phyloP scores from a whole-genome alignment of 148 eudicot species.

The Amaranthus palmeri region DNA sequence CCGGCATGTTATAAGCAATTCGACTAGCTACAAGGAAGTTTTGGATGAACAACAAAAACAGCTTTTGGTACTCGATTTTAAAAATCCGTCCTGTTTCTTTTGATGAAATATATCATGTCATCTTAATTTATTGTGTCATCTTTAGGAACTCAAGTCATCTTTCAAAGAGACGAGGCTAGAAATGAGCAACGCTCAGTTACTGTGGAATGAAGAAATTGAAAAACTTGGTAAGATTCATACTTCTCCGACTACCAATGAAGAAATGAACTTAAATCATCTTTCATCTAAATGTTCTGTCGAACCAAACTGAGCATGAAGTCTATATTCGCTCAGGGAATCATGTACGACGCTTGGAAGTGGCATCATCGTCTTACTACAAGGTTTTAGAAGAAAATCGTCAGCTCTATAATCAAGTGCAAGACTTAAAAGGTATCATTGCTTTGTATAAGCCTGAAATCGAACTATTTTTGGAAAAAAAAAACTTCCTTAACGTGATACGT shows the following conservation, averaged over 20 bases:
- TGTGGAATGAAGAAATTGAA: conserved; percentile 67
- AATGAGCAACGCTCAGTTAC: conserved; percentile 43
- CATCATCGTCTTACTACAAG: conserved; percentile 82
- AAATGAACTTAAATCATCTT: no score
- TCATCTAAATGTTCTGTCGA: no score
- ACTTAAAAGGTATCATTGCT: conserved; percentile 63
- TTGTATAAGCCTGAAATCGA: background rate
- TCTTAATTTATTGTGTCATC: background rate
- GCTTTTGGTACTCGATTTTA: conserved; percentile 42
- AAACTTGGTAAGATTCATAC: conserved; percentile 51
- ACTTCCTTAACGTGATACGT: background rate
- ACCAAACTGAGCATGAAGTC: no score
- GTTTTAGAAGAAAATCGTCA: conserved; percentile 86
- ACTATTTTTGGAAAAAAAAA: background rate
- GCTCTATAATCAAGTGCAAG: conserved; percentile 91
- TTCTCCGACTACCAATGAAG: no score
- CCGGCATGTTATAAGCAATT: conserved; percentile 16
- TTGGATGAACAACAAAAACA: conserved; percentile 59
- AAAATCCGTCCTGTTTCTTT: background rate
- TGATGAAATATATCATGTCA: background rate
- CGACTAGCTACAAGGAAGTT: conserved; percentile 30
- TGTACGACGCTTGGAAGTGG: conserved; percentile 64
- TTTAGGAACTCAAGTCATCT: conserved; percentile 59
- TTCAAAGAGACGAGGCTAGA: conserved; percentile 48
- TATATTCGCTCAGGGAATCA: conserved; percentile 46